Base-by-base conservation (phyloP, 345 rosid species). In the Eucalyptus tenuipes region DNA sequence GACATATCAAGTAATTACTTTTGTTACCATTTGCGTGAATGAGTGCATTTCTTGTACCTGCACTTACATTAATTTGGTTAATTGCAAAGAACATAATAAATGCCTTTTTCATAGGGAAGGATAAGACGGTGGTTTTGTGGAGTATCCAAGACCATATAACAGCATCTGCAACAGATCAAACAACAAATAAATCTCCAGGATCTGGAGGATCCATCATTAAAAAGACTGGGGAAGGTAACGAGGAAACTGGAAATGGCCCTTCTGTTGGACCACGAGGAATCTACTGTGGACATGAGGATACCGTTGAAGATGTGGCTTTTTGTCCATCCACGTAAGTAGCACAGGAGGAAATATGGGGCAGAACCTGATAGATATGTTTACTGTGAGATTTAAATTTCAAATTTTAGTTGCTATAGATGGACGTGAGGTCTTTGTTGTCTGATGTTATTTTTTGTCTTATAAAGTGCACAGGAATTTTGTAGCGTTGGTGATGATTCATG, bases 401-500 rank as follows among this genome's bases (percentile, higher is more conserved):
- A n/a, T 86, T 86, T 86, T 49, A 11, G 25, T 29, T 75, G 45
- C 82, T 75, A 75, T 37, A 40, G 47, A 75, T 75, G 47, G 27
- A 40, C 27, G 40, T 48, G 31, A 20, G 64, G 85, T 40, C 88
- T 86, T 18, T 31, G 33, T 49, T 52, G 49, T 59, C 89, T 87
- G 68, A 87, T 20, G 52, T 57, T 59, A 40, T 14, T 17, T 29
- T 85, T 11, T 44, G 71, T 86, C 53, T 31, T 29, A 40, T 93
- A 91, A 88, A 98, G 99, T 94, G 98, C 95, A 6, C 99, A 95
- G 94, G 99, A 98, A 90, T 98, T 98, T 91, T 96, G 99, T 92
- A 98, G 99, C 75, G 99, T 98, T 53, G 99, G 99, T 90, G 99
- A 98, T 91, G 99, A 98, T 93, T 95, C 99, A 90, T 96, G 99